These are phyloP conservation scores for Speleostelium caveatum DNA, from an alignment of 78 protist genomes.

Conservation along the genomic window DNA sequence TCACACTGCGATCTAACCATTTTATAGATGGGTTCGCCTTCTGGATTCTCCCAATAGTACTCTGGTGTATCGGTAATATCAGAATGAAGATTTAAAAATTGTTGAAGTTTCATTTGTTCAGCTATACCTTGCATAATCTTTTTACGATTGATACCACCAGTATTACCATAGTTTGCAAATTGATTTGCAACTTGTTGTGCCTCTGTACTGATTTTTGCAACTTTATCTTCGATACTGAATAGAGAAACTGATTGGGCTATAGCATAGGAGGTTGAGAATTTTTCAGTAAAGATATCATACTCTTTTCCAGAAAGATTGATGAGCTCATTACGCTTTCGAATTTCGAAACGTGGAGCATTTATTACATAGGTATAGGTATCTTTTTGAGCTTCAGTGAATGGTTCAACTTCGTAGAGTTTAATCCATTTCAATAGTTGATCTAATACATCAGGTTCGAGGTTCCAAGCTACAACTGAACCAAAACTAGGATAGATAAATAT, in stretches of 20 bases:
- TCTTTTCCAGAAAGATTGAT: conserved; percentile 15
- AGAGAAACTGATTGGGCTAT: conserved; percentile 65
- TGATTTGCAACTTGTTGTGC: conserved; percentile 23
- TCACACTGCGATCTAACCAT: conserved; percentile 50
- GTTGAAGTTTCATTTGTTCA: conserved; percentile 40
- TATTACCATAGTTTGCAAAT: no score
- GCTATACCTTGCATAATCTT: conserved; percentile 28
- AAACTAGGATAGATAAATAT: conserved; percentile 40
- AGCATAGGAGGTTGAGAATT: conserved; percentile 56
- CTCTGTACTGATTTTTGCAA: conserved; percentile 3
- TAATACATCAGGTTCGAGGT: neutral
- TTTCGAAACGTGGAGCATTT: conserved; percentile 7
- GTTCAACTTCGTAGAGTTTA: conserved; percentile 6
- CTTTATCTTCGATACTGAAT: conserved; percentile 31
- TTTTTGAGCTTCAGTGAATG: neutral
- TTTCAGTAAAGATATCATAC: conserved; percentile 26
- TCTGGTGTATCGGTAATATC: conserved; percentile 73
- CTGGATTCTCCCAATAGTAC: conserved; percentile 59
- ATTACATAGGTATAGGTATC: conserved; percentile 17
- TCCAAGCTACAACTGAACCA: conserved; percentile 52
- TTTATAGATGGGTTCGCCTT: conserved; percentile 59
- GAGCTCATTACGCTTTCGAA: conserved; percentile 18
- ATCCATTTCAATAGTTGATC: conserved; percentile 15
- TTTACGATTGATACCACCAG: conserved; percentile 15
- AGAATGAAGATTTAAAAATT: conserved; percentile 29